Conservation (phyloP, 768 basidiomycete species). For the Porpolomopsis calyptriformis region DNA sequence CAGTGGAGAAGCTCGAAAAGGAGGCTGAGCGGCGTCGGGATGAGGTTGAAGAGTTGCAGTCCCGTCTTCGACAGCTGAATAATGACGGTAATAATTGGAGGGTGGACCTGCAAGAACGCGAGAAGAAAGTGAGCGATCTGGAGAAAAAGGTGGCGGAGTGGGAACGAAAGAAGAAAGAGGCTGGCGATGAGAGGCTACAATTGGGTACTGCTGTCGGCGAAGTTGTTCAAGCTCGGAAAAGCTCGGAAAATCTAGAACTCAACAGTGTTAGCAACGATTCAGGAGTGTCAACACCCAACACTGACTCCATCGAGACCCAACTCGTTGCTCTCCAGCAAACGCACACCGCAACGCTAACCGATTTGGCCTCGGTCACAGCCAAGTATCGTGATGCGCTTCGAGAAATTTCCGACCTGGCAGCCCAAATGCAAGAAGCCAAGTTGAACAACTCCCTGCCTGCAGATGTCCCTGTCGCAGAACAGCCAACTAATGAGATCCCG, state of each 20-base stretch:
- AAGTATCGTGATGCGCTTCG: conserved; percentile 86
- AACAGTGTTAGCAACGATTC: conserved; percentile 16
- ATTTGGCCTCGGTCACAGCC: conserved; percentile 63
- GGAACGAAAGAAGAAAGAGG: conserved; percentile 60
- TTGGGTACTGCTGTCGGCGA: conserved; percentile 59
- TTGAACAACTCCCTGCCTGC: conserved; percentile 40
- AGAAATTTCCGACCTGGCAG: conserved; percentile 86
- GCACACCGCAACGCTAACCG: conserved; percentile 68
- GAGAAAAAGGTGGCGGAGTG: conserved; percentile 74
- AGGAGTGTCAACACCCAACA: conserved; percentile 19
- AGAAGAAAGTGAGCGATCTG: conserved; percentile 62
- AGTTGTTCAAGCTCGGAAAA: conserved; percentile 59
- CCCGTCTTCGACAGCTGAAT: conserved; percentile 56
- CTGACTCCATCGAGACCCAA: conserved; percentile 44
- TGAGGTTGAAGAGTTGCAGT: conserved; percentile 61
- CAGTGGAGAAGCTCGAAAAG: conserved; percentile 65
- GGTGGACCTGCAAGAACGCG: conserved; percentile 74
- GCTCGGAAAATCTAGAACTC: conserved; percentile 35
- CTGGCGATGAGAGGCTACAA: conserved; percentile 53
- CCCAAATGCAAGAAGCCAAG: conserved; percentile 83
- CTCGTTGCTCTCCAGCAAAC: conserved; percentile 69
- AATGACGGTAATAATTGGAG: conserved; percentile 76
- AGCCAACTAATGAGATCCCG: conserved; percentile 28
- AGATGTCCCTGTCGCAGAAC: conserved; percentile 33
- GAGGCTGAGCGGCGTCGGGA: conserved; percentile 66